Conservation (phyloP, 2,329 filamentous ascomycete species). For the Knoxdaviesia proteae region DNA sequence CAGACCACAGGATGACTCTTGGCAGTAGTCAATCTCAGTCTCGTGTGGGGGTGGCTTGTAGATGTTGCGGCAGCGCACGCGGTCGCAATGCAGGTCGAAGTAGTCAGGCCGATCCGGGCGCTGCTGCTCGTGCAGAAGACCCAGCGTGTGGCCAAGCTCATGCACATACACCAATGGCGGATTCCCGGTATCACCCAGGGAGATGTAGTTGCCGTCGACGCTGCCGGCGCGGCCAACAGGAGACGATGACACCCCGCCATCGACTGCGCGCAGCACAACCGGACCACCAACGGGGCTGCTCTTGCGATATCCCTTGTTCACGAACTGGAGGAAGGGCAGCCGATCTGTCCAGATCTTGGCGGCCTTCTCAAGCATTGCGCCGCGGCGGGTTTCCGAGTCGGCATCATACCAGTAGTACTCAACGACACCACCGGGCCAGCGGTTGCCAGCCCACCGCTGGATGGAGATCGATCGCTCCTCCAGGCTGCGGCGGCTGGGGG, state of each 20-base stretch:
- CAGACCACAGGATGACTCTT: not conserved
- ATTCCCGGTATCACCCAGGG: slow-evolving; percentile 1
- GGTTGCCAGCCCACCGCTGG: not conserved
- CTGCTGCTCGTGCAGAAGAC: slow-evolving; percentile 3
- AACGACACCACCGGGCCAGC: not conserved
- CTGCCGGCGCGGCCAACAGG: not conserved
- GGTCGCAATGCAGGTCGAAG: slow-evolving; percentile 2
- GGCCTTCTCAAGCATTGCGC: not conserved
- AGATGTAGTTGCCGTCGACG: slow-evolving; percentile 1
- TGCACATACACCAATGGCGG: slow-evolving; percentile 1
- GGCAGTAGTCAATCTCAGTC: not conserved
- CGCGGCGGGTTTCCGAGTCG: not conserved
- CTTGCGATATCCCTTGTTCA: not conserved
- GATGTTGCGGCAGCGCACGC: slow-evolving; percentile 1
- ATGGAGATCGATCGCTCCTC: not conserved
- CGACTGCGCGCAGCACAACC: not conserved
- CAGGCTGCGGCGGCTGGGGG: not conserved
- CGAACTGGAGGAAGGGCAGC: slow-evolving; percentile 3
- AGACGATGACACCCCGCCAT: slow-evolving; percentile 1
- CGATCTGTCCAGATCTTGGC: slow-evolving; percentile 2
- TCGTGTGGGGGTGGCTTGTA: not conserved
- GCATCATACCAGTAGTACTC: not conserved
- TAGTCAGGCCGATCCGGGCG: slow-evolving; percentile 1
- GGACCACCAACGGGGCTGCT: not conserved
- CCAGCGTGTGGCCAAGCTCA: slow-evolving; percentile 3